A percentile compares a stretch with the other conserved stretches of the same genome.
These are phyloP conservation scores for Cercophora scortea DNA, from an alignment of 495 filamentous ascomycete species.

Conservation along the genomic window DNA sequence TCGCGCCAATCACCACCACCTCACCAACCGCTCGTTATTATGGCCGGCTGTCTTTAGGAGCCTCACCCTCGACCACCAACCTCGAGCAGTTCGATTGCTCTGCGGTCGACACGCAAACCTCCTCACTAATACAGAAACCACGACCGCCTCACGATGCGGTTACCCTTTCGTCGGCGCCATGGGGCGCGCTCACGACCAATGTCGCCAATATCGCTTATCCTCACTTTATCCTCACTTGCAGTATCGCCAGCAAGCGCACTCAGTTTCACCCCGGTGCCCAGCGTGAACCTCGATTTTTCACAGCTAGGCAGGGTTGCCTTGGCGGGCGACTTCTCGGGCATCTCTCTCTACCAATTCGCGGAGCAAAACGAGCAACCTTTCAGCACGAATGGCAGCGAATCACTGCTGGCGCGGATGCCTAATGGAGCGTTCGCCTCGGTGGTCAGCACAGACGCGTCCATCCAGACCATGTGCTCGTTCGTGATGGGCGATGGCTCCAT, in stretches of 20 bases:
- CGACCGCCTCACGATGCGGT: slow-evolving; percentile 29
- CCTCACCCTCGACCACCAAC: slow-evolving; percentile 9
- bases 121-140: not conserved
- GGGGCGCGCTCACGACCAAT: slow-evolving; percentile 21
- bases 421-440: slow-evolving; percentile 76
- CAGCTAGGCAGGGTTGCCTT: slow-evolving; percentile 77
- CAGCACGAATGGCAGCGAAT: slow-evolving; percentile 67
- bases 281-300: slow-evolving; percentile 74
- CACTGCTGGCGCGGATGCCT: slow-evolving; percentile 73
- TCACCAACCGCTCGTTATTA: slow-evolving; percentile 7
- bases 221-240: slow-evolving; percentile 35
- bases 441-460: slow-evolving; percentile 68
- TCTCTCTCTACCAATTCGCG: slow-evolving; percentile 81
- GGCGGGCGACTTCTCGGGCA: slow-evolving; percentile 82
- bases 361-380: slow-evolving; percentile 64
- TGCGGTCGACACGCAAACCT: slow-evolving; percentile 6
- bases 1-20: not conserved
- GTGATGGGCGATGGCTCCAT: slow-evolving; percentile 56
- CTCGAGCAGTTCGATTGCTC: slow-evolving; percentile 12
- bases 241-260: slow-evolving; percentile 48
- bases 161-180: slow-evolving; percentile 24
- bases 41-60: slow-evolving; percentile 14
- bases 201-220: slow-evolving; percentile 19
- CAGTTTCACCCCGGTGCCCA: slow-evolving; percentile 60
- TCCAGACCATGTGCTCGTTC: slow-evolving; percentile 81